phyloP scores from a whole-genome alignment of 805 yeast species.

The Ogataea pini region DNA sequence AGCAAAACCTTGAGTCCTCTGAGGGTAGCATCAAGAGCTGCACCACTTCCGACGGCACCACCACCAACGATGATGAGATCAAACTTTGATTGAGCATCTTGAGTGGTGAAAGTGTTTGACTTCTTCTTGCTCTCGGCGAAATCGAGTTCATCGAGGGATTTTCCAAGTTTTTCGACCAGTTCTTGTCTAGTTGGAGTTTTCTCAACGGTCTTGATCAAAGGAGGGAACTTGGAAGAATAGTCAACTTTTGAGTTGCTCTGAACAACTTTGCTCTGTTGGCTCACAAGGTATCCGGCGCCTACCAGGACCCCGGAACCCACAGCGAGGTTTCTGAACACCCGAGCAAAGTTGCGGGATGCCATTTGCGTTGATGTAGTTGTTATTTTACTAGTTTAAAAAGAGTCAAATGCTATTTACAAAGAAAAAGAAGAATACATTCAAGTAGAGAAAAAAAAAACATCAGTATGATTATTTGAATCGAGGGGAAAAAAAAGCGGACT shows the following conservation, averaged over 20 bases:
- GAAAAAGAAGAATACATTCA: neutral
- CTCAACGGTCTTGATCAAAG: slow-evolving; percentile 46
- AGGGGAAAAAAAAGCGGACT: neutral
- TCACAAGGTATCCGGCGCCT: slow-evolving; percentile 12
- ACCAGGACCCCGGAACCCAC: slow-evolving; percentile 15
- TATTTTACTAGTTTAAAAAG: neutral
- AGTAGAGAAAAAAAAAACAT: neutral
- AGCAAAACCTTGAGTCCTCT: slow-evolving; percentile 89
- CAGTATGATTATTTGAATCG: neutral
- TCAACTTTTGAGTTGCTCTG: slow-evolving; percentile 16
- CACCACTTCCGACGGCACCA: slow-evolving; percentile 95
- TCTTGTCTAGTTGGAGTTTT: slow-evolving; percentile 60
- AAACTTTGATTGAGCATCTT: slow-evolving; percentile 50
- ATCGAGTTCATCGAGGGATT: slow-evolving; percentile 16
- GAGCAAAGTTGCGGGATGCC: slow-evolving; percentile 3
- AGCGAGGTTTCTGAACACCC: slow-evolving; percentile 7
- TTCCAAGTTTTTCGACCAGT: slow-evolving; percentile 47
- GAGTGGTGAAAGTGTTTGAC: slow-evolving; percentile 14
- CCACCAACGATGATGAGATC: slow-evolving; percentile 93
- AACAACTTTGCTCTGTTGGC: slow-evolving; percentile 11
- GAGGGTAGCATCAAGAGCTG: slow-evolving; percentile 87
- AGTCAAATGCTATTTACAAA: neutral
- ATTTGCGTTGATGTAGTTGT: neutral
- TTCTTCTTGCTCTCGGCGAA: slow-evolving; percentile 8
- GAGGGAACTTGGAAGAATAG: slow-evolving; percentile 31